A percentile compares a stretch with the other conserved stretches of the same genome.
Evolutionary conservation across 805 yeast genomes (phyloP).

Genomic region (Danielia oregonensis): DNA sequence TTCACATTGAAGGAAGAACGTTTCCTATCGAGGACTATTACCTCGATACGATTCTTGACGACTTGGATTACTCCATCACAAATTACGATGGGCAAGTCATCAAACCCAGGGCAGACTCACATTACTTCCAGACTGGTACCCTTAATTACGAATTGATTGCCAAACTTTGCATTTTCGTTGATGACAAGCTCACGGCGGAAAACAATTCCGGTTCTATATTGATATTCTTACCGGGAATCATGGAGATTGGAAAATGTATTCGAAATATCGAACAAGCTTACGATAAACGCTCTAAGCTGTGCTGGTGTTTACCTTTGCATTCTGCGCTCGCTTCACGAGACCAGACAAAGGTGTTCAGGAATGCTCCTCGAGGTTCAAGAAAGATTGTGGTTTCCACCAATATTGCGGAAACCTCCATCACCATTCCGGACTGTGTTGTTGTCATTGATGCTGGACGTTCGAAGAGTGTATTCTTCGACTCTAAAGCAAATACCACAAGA

Average conservation of each 20-base stretch:
- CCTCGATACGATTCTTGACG: constrained; percentile 61
- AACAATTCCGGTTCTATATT: constrained; percentile 67
- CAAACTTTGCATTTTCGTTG: constrained; percentile 50
- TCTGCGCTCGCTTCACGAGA: constrained; percentile 82
- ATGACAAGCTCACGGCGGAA: constrained; percentile 41
- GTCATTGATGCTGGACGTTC: constrained; percentile 88
- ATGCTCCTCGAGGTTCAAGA: constrained; percentile 51
- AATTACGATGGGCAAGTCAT: constrained; percentile 36
- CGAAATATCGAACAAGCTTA: constrained; percentile 26
- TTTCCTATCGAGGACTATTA: constrained; percentile 82
- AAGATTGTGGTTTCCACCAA: constrained; percentile 88
- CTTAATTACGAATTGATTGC: constrained; percentile 74
- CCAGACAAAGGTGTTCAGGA: constrained; percentile 69
- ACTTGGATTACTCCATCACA: constrained; percentile 52
- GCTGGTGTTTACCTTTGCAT: constrained; percentile 68
- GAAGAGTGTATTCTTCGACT: constrained; percentile 70
- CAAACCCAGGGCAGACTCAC: constrained; percentile 61
- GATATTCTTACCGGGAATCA: constrained; percentile 85
- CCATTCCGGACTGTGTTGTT: constrained; percentile 91
- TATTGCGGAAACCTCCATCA: constrained; percentile 95
- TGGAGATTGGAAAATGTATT: constrained; percentile 73
- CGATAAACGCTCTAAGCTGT: constrained; percentile 20
- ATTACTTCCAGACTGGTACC: constrained; percentile 60
- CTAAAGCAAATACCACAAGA: constrained; percentile 62
- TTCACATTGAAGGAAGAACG: constrained; percentile 90